Percentiles rank a stretch among this genome's conserved stretches.
Evolutionary conservation across 768 basidiomycete species (phyloP).

Genomic region (Psilocybe cyanescens): DNA sequence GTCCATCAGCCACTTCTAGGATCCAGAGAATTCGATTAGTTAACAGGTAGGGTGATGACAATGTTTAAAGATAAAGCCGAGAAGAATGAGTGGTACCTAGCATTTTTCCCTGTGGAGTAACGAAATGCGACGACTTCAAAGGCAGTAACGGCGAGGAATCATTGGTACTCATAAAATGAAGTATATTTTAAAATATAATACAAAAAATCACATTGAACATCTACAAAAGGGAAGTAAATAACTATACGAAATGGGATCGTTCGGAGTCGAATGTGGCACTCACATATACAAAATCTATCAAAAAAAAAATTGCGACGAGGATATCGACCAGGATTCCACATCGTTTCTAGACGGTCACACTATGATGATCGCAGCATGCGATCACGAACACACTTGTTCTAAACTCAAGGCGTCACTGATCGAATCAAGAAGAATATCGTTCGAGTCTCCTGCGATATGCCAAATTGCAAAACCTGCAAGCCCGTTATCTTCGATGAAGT

Average conservation of each 20-base stretch:
- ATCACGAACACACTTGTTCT: conserved; percentile 20
- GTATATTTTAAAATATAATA: not conserved
- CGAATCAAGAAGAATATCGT: conserved; percentile 58
- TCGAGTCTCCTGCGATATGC: conserved; percentile 65
- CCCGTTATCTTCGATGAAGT: conserved; percentile 54
- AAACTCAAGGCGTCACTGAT: conserved; percentile 46
- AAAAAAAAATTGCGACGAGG: not conserved
- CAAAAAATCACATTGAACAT: not conserved
- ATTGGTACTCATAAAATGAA: not conserved
- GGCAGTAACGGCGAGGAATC: not conserved
- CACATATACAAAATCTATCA: not conserved
- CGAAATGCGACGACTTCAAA: not conserved
- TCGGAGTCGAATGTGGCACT: not conserved
- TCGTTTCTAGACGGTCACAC: not conserved
- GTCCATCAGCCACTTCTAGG: not conserved
- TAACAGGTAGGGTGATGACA: not conserved
- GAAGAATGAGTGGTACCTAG: not conserved
- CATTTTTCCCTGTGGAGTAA: not conserved
- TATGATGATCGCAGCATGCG: not conserved
- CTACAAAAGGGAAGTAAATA: not conserved
- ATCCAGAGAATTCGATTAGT: not conserved
- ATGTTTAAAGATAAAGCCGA: not conserved
- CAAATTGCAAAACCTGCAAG: conserved; percentile 71
- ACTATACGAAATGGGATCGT: too few relatives aligned
- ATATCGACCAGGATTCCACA: not conserved